These are phyloP conservation scores for Physaria fendleri DNA, from an alignment of 345 rosid species.

Conservation along the genomic window DNA sequence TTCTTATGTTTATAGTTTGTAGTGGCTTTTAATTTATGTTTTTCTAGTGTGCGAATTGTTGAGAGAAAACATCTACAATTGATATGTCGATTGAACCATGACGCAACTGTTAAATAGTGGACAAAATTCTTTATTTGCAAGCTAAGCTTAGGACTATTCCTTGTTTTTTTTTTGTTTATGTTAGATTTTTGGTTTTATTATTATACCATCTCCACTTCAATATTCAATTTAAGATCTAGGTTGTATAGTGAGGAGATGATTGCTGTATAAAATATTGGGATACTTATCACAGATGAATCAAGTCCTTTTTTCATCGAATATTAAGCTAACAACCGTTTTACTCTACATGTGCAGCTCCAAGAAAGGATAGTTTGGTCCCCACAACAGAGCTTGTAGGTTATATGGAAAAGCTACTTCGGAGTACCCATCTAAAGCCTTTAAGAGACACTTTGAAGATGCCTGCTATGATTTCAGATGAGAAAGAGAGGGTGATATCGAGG, in stretches of 20 bases:
- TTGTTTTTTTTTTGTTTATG: too few species aligned
- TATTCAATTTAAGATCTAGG: not conserved
- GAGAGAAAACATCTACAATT: not conserved
- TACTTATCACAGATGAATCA: not conserved
- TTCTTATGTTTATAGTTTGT: too few species aligned
- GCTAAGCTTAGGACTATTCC: slow-evolving; percentile 1
- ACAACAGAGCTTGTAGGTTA: slow-evolving; percentile 43
- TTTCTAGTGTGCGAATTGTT: not conserved
- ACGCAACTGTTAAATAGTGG: slow-evolving; percentile 4
- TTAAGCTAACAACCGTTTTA: slow-evolving; percentile 1
- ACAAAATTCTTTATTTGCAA: not conserved
- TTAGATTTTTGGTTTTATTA: slow-evolving; percentile 4
- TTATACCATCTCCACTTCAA: not conserved
- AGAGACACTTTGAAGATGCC: slow-evolving; percentile 86
- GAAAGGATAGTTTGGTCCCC: slow-evolving; percentile 51
- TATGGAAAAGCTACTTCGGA: slow-evolving; percentile 51
- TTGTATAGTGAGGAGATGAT: not conserved
- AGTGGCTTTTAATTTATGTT: too few species aligned
- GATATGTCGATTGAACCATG: slow-evolving; percentile 6
- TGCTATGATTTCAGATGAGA: slow-evolving; percentile 68
- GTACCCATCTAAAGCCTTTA: slow-evolving; percentile 39
- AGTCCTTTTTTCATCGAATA: not conserved
- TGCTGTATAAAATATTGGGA: not conserved
- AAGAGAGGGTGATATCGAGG: slow-evolving; percentile 52
- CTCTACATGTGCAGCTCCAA: slow-evolving; percentile 37